Conservation (phyloP, 1,284 basidiomycete genomes). For the Paramarasmius palmivorus region DNA sequence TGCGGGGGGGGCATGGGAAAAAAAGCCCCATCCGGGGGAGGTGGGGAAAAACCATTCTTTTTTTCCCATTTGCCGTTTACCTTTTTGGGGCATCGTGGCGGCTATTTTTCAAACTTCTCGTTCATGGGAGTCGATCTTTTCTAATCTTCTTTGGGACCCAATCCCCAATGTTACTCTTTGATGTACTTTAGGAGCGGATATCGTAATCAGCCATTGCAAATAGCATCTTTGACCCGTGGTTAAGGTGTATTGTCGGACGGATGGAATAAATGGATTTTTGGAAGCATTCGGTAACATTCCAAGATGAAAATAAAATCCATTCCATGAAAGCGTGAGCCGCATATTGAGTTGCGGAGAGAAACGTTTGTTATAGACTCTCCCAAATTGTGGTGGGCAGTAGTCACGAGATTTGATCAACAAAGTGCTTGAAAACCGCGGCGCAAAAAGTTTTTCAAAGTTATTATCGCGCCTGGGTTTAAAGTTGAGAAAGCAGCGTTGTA, state of each 20-base stretch:
- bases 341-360: conserved; percentile 23
- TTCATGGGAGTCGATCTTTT: neutral
- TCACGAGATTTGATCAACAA: conserved; percentile 25
- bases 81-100: neutral
- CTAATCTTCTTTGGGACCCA: neutral
- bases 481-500: conserved; percentile 9
- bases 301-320: conserved; percentile 20
- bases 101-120: neutral
- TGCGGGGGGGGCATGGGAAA: neutral
- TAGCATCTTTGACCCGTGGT: conserved; percentile 15
- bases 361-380: conserved; percentile 27
- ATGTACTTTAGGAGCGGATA: no score
- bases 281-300: conserved; percentile 25
- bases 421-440: conserved; percentile 23
- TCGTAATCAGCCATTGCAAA: neutral
- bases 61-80: neutral
- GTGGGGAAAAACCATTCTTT: neutral
- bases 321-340: conserved; percentile 25
- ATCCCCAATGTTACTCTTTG: neutral
- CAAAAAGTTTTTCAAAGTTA: conserved; percentile 24
- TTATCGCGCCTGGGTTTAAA: conserved; percentile 6
- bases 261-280: conserved; percentile 23
- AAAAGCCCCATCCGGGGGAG: neutral
- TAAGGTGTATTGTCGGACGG: no score
- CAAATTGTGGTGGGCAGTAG: conserved; percentile 19